Base-by-base conservation (phyloP, 305 asterid genomes). In the Fraxinus greggii region DNA sequence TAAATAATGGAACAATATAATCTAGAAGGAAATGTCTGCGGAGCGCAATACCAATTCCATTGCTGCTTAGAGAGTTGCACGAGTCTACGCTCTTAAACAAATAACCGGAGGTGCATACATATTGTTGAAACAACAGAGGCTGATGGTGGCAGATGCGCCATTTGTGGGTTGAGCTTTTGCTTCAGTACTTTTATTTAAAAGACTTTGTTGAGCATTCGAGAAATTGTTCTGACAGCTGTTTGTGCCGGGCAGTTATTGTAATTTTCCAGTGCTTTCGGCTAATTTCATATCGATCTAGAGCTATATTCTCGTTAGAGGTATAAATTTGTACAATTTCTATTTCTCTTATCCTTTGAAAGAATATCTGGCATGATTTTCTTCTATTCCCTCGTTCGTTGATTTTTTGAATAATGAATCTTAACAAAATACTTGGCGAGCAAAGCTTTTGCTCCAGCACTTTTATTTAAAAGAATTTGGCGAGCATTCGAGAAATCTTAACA, bases 51-150 rank as follows among this genome's bases (percentile, higher is more conserved):
- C 86, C 26, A 95, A 95, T 87, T 97, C 98, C 74, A 81, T 90
- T 35, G 98, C 97, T 82, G 97, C 97, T 84, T 97, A 97, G 77
- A 87, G 97, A 87, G 88, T 91, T 75, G 91, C 93, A 70, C 96
- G 96, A 31, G 81, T 82, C 81, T 93, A 93, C 88, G 90, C 97
- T 36, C 79, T 92, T 1, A 95, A 90, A 54, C 95, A 93, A 72
- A 90, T 95, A 80, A 90, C 28, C 88, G 1, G 29, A 28, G 0
- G 29, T 28, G 29, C 29, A 28, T 28, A 28, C 29, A 1, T 28
- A 28, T 94, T 73, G 76, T 92, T 82, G 97, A 88, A 78, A 83
- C 91, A 75, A 32, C 84, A 48, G 89, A 87, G 51, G n/a, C n/a
- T n/a, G 93, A 87, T 38, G 87, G 85, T 38, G 92, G 93, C 73